Evolutionary conservation across 2,329 filamentous ascomycete species (phyloP).

Genomic region (Scedosporium dehoogii): DNA sequence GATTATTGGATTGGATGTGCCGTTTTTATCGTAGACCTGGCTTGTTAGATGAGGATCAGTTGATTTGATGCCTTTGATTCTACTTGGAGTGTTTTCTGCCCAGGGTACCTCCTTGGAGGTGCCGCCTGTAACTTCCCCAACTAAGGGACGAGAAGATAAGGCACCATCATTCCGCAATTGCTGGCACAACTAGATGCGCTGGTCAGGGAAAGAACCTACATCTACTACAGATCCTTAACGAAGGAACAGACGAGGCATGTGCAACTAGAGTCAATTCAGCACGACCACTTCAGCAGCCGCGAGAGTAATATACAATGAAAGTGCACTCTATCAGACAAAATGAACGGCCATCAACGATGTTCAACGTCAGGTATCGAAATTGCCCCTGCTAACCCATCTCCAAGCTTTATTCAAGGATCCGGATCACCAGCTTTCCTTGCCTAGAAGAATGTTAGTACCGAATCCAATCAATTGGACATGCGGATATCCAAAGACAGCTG

Average conservation of each 20-base stretch:
- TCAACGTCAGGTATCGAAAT: conserved; percentile 1
- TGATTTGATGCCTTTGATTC: too few species aligned
- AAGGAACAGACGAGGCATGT: not conserved
- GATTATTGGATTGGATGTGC: too few species aligned
- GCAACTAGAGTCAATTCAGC: conserved; percentile 2
- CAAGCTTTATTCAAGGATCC: conserved; percentile 29
- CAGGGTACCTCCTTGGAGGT: too few species aligned
- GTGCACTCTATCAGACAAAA: conserved; percentile 4
- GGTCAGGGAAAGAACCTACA: not conserved
- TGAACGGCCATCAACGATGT: not conserved
- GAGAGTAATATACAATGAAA: conserved; percentile 4
- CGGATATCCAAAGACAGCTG: not conserved
- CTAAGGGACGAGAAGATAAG: too few species aligned
- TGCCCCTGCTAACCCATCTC: not conserved
- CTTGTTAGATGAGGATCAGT: too few species aligned
- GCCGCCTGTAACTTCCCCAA: too few species aligned
- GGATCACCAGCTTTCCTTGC: conserved; percentile 46
- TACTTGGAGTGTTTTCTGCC: too few species aligned
- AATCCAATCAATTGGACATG: not conserved
- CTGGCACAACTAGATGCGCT: not conserved
- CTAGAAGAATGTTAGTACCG: conserved; percentile 21
- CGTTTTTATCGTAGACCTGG: too few species aligned
- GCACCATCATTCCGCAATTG: too few species aligned
- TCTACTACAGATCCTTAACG: not conserved
- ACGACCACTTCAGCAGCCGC: not conserved